Evolutionary conservation across 2,329 filamentous ascomycete species (phyloP), one percentile per base, ranked within the genome.

Genomic region (Lasiodiplodia sp.): DNA sequence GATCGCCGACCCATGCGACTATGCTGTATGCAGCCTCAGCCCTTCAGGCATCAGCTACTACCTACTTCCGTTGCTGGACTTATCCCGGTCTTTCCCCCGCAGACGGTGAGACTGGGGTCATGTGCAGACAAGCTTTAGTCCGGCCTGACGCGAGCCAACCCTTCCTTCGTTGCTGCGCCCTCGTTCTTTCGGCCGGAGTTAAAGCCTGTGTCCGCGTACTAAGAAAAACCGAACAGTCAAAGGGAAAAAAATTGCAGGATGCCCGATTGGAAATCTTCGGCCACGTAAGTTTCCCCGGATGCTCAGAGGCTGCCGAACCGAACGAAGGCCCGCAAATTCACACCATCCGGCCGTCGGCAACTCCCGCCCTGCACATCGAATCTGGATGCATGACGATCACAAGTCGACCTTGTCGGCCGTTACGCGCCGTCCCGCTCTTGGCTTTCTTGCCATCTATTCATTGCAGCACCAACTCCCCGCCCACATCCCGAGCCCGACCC

Each of bases 321-420:
- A 11, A 18, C 55, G 55, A 57, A 38, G 55, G 21, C 53, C 53
- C 53, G 34, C 53, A 37, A 21, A 37, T n/a, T 18, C 34, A 18
- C 53, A 14, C 16, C 34, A 25, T n/a, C 4, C 55, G 34, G 8
- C 25, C 16, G 23, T 40, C 55, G 55, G 55, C 3, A 57, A 12
- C 31, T 57, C 34, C 55, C 55, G 55, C 55, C 31, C 18, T 52
- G 25, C 25, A 28, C 28, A 55, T 57, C 53, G 53, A 31, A 60
- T 60, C 56, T n/a, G 16, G 12, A 21, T 44, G 47, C 21, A 40
- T 11, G 37, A 21, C 23, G 56, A 58, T 58, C 56, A 11, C 28
- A 34, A 34, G 31, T 34, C 31, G 31, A 34, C 31, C 31, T 34
- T 34, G 31, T 34, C 31, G 31, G 31, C n/a, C 49, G 49, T 52